Evolutionary conservation across 208 protist species (phyloP).

Genomic region (Acanthamoeba lenticulata): DNA sequence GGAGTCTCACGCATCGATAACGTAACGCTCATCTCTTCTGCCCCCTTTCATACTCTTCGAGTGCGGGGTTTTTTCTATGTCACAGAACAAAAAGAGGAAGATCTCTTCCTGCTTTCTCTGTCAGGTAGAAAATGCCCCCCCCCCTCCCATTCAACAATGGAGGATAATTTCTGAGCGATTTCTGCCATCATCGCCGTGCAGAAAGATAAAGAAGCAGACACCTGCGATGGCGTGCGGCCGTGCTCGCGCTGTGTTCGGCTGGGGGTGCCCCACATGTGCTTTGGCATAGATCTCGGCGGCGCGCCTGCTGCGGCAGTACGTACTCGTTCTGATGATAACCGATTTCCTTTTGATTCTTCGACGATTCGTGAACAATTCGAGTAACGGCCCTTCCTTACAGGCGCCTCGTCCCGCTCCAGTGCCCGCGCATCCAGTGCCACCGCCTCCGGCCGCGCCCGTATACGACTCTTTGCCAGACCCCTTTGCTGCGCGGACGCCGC

Average conservation of each 20-base stretch:
- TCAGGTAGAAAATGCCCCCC: background rate
- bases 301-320: background rate
- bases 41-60: too few species aligned
- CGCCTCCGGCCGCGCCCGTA: background rate
- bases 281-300: constrained; percentile 38
- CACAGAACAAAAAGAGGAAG: constrained; percentile 63
- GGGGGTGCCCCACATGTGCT: constrained; percentile 53
- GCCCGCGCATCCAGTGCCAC: background rate
- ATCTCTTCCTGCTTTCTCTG: constrained; percentile 35
- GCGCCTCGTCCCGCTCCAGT: background rate
- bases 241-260: constrained; percentile 24
- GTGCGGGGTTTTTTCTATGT: background rate
- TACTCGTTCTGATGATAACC: background rate
- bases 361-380: too few species aligned
- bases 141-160: too few species aligned
- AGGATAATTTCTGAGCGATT: background rate
- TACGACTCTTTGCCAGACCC: constrained; percentile 8
- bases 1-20: too few species aligned
- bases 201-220: constrained; percentile 42
- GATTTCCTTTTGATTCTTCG: too few species aligned
- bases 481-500: background rate
- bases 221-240: background rate
- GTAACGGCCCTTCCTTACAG: too few species aligned
- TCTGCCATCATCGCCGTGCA: background rate
- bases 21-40: too few species aligned